Base-by-base conservation (phyloP, 2,329 filamentous ascomycete species). In the Alternaria hordeiaustralica region DNA sequence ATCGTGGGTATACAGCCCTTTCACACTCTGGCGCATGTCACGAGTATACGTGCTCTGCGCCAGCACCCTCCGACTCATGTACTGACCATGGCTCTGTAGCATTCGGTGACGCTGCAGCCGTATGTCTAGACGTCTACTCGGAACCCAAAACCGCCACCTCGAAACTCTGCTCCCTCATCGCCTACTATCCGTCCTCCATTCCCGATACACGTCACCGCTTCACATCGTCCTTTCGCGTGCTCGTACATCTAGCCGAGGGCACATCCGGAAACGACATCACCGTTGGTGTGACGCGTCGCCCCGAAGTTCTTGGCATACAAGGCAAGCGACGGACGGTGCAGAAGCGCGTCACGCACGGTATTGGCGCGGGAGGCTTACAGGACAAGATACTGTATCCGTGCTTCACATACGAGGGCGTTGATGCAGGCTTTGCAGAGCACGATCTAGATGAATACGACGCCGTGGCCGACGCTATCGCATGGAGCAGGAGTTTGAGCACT, bases 351-450 rank as follows among this genome's bases (percentile, higher is more conserved):
- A 83, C 84, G 5, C 79, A 82, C 0, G 86, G 86, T 1, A 82
- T 85, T 3, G 86, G 86, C 10, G 82, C 82, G 10, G 86, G 83
- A 33, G 74, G 86, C 4, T 73, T 81, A 36, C 76, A 78, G 30
- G 69, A 74, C 45, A 80, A 81, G 59, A 77, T 83, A n/a, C 75
- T 78, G 51, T 82, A 83, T 61, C 80, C 80, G 45, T 79, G 84
- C 5, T 89, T 85, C 71, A 84, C 84, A 0, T 90, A 90, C 68
- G 82, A 84, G 11, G 82, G 84, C 63, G 87, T 80, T 0, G 81
- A 87, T 55, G 80, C 87, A 0, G 92, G 92, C 0, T 94, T 94
- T 66, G 91, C 91, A 0, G 91, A 94, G 78, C 84, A 86, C 20
- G 88, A 92, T 60, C 76, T 92, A 30, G 88, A 91, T 3, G 87